Conservation (phyloP, 177 flowering plant species). For the Tripterygium wilfordii region DNA sequence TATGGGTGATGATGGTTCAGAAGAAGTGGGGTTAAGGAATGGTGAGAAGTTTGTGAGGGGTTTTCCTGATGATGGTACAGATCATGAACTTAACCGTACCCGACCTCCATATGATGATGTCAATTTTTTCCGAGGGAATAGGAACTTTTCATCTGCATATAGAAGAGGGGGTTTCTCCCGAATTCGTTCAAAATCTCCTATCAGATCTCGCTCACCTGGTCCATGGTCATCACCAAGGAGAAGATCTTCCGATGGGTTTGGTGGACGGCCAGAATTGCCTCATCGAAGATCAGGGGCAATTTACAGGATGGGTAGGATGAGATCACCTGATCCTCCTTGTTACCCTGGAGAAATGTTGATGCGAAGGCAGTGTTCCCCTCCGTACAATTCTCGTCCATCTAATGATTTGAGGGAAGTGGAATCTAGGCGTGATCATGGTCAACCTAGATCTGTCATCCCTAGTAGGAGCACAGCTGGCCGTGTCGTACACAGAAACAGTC, state of each 20-base stretch:
- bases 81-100: conserved; percentile 28
- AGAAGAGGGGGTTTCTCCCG: conserved; percentile 36
- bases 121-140: conserved; percentile 32
- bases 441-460: conserved; percentile 29
- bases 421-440: conserved; percentile 35
- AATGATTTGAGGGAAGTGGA: conserved; percentile 43
- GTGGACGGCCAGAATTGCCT: conserved; percentile 30
- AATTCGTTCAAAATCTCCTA: conserved; percentile 58
- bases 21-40: conserved; percentile 32
- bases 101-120: conserved; percentile 44
- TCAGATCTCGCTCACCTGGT: conserved; percentile 45
- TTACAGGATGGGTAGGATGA: conserved; percentile 42
- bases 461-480: conserved; percentile 44
- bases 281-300: conserved; percentile 43
- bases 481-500: conserved; percentile 28
- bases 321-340: conserved; percentile 43
- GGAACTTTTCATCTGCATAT: conserved; percentile 37
- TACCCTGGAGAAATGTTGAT: conserved; percentile 31
- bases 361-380: conserved; percentile 50
- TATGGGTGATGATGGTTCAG: conserved; percentile 24
- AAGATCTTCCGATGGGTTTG: conserved; percentile 51
- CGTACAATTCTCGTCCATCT: conserved; percentile 22
- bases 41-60: conserved; percentile 42
- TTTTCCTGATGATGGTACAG: conserved; percentile 32
- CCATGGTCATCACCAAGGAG: conserved; percentile 59